A percentile compares a stretch with the other conserved stretches of the same genome.
Conservation (phyloP, 257 asterid species). For the Solanum medicagineum region DNA sequence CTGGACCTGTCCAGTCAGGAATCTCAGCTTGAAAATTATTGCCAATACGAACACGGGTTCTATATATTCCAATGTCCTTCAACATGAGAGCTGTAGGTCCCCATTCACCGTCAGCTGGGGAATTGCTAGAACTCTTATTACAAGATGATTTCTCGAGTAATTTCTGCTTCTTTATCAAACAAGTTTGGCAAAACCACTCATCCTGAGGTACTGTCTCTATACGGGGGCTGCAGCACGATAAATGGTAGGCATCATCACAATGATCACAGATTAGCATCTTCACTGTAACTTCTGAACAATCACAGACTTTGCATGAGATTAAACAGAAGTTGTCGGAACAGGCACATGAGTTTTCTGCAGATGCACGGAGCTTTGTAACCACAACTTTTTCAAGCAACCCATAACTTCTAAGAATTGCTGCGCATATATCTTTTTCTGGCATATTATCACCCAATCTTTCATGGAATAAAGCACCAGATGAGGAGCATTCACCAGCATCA, state of each 20-base stretch:
- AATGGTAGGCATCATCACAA: constrained; percentile 70
- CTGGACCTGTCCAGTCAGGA: constrained; percentile 64
- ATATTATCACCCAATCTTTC: constrained; percentile 29
- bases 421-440: constrained; percentile 53
- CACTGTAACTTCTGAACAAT: constrained; percentile 27
- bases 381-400: constrained; percentile 37
- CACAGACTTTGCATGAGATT: constrained; percentile 52
- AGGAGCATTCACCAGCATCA: constrained; percentile 60
- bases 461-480: constrained; percentile 46
- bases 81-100: constrained; percentile 52
- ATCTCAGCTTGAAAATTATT: constrained; percentile 61
- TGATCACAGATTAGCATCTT: constrained; percentile 70
- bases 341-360: constrained; percentile 12
- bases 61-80: constrained; percentile 37
- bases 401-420: constrained; percentile 44
- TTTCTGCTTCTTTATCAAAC: constrained; percentile 58
- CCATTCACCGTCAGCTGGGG: constrained; percentile 24
- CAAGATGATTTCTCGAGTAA: constrained; percentile 38
- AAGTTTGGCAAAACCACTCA: constrained; percentile 75
- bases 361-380: constrained; percentile 7
- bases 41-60: constrained; percentile 59
- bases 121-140: constrained; percentile 16
- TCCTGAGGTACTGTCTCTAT: constrained; percentile 38
- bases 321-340: constrained; percentile 24
- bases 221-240: constrained; percentile 56